Evolutionary conservation across 2,329 filamentous ascomycete species (phyloP).

Genomic region (Beauveria rudraprayagi): DNA sequence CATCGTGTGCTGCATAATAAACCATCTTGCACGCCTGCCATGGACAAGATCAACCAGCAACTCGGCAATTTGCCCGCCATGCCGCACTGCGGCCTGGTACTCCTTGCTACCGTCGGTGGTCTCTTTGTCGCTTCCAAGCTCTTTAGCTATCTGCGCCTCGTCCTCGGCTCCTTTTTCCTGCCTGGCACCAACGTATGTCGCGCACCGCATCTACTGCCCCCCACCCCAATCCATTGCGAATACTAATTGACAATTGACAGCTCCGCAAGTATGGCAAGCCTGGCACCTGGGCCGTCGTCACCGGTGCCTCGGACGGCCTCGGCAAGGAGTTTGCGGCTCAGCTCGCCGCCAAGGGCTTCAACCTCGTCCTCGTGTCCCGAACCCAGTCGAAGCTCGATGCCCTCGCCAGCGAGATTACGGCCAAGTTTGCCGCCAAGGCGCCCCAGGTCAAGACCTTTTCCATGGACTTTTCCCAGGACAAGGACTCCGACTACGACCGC

Average conservation of each 20-base stretch:
- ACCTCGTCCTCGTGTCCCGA: slow-evolving; percentile 87
- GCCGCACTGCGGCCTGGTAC: slow-evolving; percentile 38
- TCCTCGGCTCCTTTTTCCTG: slow-evolving; percentile 62
- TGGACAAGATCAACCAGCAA: slow-evolving; percentile 20
- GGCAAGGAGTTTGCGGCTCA: slow-evolving; percentile 94
- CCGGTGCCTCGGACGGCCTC: slow-evolving; percentile 90
- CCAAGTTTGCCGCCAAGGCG: slow-evolving; percentile 52
- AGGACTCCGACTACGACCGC: slow-evolving; percentile 69
- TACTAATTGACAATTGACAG: slow-evolving; percentile 34
- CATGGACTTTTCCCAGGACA: slow-evolving; percentile 85
- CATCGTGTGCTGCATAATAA: background rate
- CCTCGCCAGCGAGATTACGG: slow-evolving; percentile 66
- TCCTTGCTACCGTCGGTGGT: slow-evolving; percentile 48
- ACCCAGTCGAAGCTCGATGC: slow-evolving; percentile 84
- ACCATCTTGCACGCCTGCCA: background rate
- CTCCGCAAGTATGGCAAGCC: slow-evolving; percentile 84
- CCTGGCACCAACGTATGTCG: slow-evolving; percentile 50
- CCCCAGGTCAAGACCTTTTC: slow-evolving; percentile 70
- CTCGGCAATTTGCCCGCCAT: slow-evolving; percentile 24
- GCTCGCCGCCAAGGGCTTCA: slow-evolving; percentile 86
- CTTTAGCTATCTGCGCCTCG: slow-evolving; percentile 50
- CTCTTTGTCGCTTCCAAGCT: slow-evolving; percentile 49
- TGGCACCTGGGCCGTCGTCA: slow-evolving; percentile 90
- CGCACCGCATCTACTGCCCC: slow-evolving; percentile 13
- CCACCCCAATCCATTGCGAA: background rate